These are phyloP conservation scores for Spathaspora passalidarum DNA, from an alignment of 805 yeast species.

Conservation along the genomic window DNA sequence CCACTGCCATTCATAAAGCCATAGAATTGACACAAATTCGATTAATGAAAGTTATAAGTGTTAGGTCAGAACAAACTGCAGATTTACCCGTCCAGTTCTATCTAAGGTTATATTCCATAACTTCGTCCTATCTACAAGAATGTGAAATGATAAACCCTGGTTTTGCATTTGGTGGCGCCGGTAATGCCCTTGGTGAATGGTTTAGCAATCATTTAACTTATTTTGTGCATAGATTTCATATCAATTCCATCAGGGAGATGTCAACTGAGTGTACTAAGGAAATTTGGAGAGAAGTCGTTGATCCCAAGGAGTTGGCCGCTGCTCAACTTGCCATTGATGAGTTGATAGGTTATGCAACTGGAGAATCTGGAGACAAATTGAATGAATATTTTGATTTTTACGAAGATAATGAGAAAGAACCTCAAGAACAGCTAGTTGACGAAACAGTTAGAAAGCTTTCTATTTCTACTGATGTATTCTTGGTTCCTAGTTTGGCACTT, in stretches of 20 bases:
- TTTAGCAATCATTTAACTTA: slow-evolving; percentile 63
- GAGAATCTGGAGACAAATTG: slow-evolving; percentile 28
- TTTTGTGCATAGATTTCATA: slow-evolving; percentile 56
- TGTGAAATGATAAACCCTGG: slow-evolving; percentile 81
- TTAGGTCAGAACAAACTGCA: slow-evolving; percentile 70
- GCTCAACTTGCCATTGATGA: slow-evolving; percentile 25
- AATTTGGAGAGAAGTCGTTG: slow-evolving; percentile 75
- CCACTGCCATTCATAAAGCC: slow-evolving; percentile 60
- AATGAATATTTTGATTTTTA: slow-evolving; percentile 21
- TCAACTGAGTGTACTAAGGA: slow-evolving; percentile 59
- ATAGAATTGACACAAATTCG: slow-evolving; percentile 73
- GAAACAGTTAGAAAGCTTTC: slow-evolving; percentile 1
- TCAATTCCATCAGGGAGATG: slow-evolving; percentile 45
- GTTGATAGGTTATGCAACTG: slow-evolving; percentile 22
- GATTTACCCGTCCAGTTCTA: slow-evolving; percentile 58
- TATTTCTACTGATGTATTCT: slow-evolving; percentile 20
- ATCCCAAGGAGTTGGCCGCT: slow-evolving; percentile 32
- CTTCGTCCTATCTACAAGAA: slow-evolving; percentile 69
- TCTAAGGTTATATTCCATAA: slow-evolving; percentile 61
- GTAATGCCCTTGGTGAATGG: slow-evolving; percentile 55
- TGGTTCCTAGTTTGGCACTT: slow-evolving; percentile 28
- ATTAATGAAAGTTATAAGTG: slow-evolving; percentile 72
- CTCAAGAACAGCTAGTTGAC: not conserved
- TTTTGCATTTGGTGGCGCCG: slow-evolving; percentile 49
- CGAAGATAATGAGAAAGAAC: not conserved